A percentile compares a stretch with the other conserved stretches of the same genome.
Conservation (phyloP, 352 stramenopile genomes). For the Globisporangium spinosum region DNA sequence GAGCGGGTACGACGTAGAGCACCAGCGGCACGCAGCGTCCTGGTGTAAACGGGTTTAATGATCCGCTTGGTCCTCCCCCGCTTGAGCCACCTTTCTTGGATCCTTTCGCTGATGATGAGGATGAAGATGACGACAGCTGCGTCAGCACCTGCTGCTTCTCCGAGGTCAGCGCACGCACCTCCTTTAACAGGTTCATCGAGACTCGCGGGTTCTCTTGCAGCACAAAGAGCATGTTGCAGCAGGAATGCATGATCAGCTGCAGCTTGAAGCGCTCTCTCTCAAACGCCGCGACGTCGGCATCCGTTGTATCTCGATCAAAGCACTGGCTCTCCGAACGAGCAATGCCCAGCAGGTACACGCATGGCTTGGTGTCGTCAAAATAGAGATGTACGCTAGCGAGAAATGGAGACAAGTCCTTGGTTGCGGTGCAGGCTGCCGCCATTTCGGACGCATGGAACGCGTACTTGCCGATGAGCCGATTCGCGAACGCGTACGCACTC, state of each 20-base stretch:
- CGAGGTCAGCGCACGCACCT: slow-evolving; percentile 35
- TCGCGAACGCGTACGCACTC: slow-evolving; percentile 44
- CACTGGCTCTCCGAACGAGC: slow-evolving; percentile 35
- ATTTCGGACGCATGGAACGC: slow-evolving; percentile 37
- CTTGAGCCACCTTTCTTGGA: slow-evolving; percentile 35
- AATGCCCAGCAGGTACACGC: slow-evolving; percentile 56
- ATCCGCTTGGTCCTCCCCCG: not conserved
- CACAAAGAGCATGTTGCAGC: slow-evolving; percentile 57
- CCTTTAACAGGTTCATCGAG: slow-evolving; percentile 41
- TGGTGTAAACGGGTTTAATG: slow-evolving; percentile 41
- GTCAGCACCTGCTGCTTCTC: slow-evolving; percentile 59
- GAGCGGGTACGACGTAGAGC: slow-evolving; percentile 56
- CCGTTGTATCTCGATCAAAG: slow-evolving; percentile 20
- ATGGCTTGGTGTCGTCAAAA: slow-evolving; percentile 44
- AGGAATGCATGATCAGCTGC: slow-evolving; percentile 58
- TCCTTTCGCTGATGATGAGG: slow-evolving; percentile 16
- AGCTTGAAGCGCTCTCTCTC: slow-evolving; percentile 59
- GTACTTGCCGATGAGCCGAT: slow-evolving; percentile 54
- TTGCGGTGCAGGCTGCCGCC: slow-evolving; percentile 1
- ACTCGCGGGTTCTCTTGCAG: slow-evolving; percentile 38
- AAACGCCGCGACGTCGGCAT: slow-evolving; percentile 18
- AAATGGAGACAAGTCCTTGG: slow-evolving; percentile 19
- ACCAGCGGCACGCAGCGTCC: slow-evolving; percentile 64
- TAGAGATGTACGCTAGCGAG: slow-evolving; percentile 50
- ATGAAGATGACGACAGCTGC: slow-evolving; percentile 18